Evolutionary conservation across 2,329 filamentous ascomycete genomes (phyloP).

Genomic region (Colletotrichum navitas): DNA sequence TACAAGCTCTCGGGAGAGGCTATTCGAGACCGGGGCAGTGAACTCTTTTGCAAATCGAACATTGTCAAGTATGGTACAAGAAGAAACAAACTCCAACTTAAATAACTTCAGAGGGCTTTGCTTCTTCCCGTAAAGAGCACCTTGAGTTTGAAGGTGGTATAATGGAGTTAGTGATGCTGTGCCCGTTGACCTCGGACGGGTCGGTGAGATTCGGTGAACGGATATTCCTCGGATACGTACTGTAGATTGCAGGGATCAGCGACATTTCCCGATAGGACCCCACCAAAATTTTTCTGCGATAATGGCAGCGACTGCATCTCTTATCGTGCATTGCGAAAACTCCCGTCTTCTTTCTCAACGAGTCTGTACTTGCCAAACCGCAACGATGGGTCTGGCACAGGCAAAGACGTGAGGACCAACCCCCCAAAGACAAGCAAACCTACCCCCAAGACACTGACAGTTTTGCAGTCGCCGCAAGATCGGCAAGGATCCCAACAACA

Average conservation of each 20-base stretch:
- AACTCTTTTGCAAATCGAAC: background rate
- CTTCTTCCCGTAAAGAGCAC: background rate
- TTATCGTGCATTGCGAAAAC: constrained; percentile 37
- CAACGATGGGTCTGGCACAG: constrained; percentile 42
- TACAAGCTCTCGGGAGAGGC: background rate
- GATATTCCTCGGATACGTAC: constrained; percentile 17
- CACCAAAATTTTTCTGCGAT: constrained; percentile 42
- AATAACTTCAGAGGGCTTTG: background rate
- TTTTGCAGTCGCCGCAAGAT: constrained; percentile 71
- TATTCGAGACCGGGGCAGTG: constrained; percentile 3
- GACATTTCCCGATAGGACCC: constrained; percentile 26
- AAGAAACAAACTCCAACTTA: accelerated
- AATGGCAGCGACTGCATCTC: constrained; percentile 25
- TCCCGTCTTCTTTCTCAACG: constrained; percentile 25
- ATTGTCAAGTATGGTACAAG: too few species aligned
- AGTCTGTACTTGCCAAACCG: constrained; percentile 28
- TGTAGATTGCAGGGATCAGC: constrained; percentile 25
- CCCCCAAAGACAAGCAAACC: background rate
- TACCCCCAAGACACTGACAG: background rate
- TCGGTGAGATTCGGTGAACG: constrained; percentile 16
- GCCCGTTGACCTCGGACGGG: background rate
- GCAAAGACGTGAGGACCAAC: constrained; percentile 33
- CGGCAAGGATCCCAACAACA: constrained; percentile 94
- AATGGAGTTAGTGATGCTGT: background rate
- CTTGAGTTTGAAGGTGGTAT: background rate